These are phyloP conservation scores for Massarina eburnea DNA, from an alignment of 2,329 filamentous ascomycete species.

Conservation along the genomic window DNA sequence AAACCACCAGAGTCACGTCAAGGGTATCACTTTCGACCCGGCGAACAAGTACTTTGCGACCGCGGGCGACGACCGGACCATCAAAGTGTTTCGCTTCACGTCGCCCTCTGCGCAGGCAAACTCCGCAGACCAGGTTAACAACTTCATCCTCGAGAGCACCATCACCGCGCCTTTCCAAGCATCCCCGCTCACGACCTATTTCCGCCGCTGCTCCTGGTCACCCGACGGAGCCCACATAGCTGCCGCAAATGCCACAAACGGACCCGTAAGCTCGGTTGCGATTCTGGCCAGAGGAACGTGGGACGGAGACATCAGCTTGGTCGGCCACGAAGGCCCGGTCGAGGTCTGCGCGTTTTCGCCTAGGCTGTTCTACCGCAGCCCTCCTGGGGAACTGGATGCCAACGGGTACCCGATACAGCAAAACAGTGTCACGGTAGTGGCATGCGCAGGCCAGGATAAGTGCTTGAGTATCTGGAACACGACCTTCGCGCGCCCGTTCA, in stretches of 20 bases:
- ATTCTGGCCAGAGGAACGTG: slow-evolving; percentile 90
- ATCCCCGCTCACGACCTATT: slow-evolving; percentile 94
- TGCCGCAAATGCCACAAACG: slow-evolving; percentile 94
- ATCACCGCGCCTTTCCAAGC: slow-evolving; percentile 85
- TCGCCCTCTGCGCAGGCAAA: slow-evolving; percentile 85
- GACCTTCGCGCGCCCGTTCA: slow-evolving; percentile 85
- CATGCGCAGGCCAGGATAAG: slow-evolving; percentile 95
- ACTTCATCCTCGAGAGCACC: slow-evolving; percentile 92
- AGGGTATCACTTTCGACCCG: slow-evolving; percentile 97
- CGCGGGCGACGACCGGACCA: slow-evolving; percentile 92
- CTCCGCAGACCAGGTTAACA: slow-evolving; percentile 92
- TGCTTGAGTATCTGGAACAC: slow-evolving; percentile 98
- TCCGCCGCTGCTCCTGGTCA: slow-evolving; percentile 94
- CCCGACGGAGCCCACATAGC: slow-evolving; percentile 97
- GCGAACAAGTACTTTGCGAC: slow-evolving; percentile 99
- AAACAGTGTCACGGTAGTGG: slow-evolving; percentile 82
- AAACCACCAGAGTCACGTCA: slow-evolving; percentile 95
- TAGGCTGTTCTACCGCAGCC: slow-evolving; percentile 76
- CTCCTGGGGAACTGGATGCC: slow-evolving; percentile 36
- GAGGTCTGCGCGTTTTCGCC: slow-evolving; percentile 98
- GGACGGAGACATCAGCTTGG: slow-evolving; percentile 96
- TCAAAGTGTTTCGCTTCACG: slow-evolving; percentile 95
- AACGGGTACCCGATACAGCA: slow-evolving; percentile 32
- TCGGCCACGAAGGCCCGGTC: slow-evolving; percentile 94
- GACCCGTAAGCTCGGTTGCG: slow-evolving; percentile 93